phyloP scores from a whole-genome alignment of 176 grass and related monocot species.

The Rhipidocladum racemiflorum region DNA sequence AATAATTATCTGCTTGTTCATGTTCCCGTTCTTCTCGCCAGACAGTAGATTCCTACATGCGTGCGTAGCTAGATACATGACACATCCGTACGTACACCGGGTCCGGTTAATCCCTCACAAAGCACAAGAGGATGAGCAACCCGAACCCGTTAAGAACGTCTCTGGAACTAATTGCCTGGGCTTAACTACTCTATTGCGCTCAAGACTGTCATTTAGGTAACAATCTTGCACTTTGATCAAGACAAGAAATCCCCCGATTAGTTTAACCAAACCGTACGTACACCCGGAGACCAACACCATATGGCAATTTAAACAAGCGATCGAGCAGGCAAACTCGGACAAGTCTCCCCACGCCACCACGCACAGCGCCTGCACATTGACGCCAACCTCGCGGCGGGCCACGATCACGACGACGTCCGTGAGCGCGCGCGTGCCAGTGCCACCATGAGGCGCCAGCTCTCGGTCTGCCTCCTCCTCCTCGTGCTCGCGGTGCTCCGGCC shows the following conservation, averaged over 20 bases:
- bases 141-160: neutral
- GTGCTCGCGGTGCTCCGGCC: conserved; percentile 9
- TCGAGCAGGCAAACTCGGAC: neutral
- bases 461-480: conserved; percentile 19
- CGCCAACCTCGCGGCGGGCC: neutral
- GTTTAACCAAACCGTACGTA: neutral
- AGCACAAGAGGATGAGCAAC: neutral
- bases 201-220: neutral
- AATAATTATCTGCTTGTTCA: conserved; percentile 4
- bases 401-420: neutral
- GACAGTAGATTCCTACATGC: neutral
- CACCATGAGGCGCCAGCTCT: conserved; percentile 12
- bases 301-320: conserved; percentile 25
- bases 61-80: too few relatives aligned
- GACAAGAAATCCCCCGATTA: neutral
- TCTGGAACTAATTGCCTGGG: neutral
- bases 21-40: neutral
- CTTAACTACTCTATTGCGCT: neutral
- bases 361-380: neutral
- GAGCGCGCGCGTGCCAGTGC: neutral
- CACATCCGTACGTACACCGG: neutral
- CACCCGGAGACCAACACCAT: neutral
- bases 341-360: neutral
- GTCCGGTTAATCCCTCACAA: neutral
- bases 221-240: neutral